Conservation (phyloP, 2,329 filamentous ascomycete species). For the Pseudonectria buxi region DNA sequence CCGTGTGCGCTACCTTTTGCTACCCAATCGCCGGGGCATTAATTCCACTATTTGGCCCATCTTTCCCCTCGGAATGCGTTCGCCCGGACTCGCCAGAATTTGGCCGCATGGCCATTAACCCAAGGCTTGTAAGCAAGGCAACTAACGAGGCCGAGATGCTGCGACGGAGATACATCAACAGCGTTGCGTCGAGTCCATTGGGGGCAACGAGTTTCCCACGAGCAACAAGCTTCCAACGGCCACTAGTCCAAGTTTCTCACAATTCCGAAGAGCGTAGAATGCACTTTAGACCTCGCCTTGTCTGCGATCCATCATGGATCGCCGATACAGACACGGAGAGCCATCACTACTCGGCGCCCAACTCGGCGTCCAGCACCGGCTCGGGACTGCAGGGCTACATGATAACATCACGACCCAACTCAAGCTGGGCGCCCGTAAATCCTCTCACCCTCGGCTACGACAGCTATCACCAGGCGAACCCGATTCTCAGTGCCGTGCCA, state of each 20-base stretch:
- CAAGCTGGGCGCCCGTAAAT: slow-evolving; percentile 14
- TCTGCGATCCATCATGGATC: slow-evolving; percentile 17
- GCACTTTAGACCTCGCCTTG: slow-evolving; percentile 14
- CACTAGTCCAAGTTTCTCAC: slow-evolving; percentile 3
- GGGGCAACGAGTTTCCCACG: slow-evolving; percentile 16
- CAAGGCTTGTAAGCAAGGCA: slow-evolving; percentile 45
- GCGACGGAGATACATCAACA: slow-evolving; percentile 13
- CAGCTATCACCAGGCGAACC: slow-evolving; percentile 6
- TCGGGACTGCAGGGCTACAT: slow-evolving; percentile 21
- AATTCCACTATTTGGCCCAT: slow-evolving; percentile 81
- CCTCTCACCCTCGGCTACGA: slow-evolving; percentile 14
- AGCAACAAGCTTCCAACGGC: slow-evolving; percentile 6
- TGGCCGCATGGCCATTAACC: slow-evolving; percentile 60
- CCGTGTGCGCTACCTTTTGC: slow-evolving; percentile 86
- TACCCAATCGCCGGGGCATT: slow-evolving; percentile 74
- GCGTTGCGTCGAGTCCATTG: slow-evolving; percentile 3
- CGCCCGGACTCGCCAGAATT: slow-evolving; percentile 57
- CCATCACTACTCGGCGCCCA: slow-evolving; percentile 17
- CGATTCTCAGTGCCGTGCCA: slow-evolving; percentile 17
- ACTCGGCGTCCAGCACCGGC: slow-evolving; percentile 23
- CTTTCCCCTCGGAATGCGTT: slow-evolving; percentile 69
- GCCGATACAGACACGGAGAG: slow-evolving; percentile 12
- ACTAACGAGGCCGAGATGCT: slow-evolving; percentile 38
- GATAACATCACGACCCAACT: slow-evolving; percentile 17
- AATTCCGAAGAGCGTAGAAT: slow-evolving; percentile 12